Evolutionary conservation across 163 green algal genomes (phyloP).

Genomic region (Scenedesmus sp.): DNA sequence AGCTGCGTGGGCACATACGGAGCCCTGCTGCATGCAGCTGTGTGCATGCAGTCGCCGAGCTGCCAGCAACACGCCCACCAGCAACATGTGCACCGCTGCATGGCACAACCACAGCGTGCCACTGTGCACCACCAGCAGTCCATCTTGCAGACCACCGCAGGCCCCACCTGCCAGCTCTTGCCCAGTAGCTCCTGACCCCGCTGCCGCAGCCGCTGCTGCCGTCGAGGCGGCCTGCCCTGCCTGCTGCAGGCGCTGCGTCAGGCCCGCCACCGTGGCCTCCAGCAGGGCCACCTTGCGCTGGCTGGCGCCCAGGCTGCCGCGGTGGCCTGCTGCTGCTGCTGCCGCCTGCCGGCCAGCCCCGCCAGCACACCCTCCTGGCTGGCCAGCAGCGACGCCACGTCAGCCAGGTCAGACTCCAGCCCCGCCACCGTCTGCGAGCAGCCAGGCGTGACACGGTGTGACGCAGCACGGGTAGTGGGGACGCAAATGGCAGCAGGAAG

Average conservation of each 20-base stretch:
- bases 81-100: too few species aligned
- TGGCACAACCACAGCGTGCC: not conserved
- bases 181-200: not conserved
- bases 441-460: not conserved
- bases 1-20: too few species aligned
- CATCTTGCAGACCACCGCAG: too few species aligned
- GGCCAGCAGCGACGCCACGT: not conserved
- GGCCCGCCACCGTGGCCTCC: not conserved
- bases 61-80: not conserved
- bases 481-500: too few species aligned
- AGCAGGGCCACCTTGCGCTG: conserved; percentile 23
- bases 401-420: not conserved
- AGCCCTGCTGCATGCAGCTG: too few species aligned
- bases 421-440: not conserved
- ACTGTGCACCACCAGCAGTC: not conserved
- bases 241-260: not conserved
- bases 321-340: not conserved
- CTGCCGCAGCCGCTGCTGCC: too few species aligned
- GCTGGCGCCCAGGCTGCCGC: not conserved
- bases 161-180: not conserved
- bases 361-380: conserved; percentile 5
- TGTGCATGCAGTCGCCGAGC: too few species aligned
- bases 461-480: too few species aligned
- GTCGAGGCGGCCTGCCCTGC: not conserved
- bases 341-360: not conserved